phyloP scores from a whole-genome alignment of 352 stramenopile species.

The Phytophthora ohioensis region DNA sequence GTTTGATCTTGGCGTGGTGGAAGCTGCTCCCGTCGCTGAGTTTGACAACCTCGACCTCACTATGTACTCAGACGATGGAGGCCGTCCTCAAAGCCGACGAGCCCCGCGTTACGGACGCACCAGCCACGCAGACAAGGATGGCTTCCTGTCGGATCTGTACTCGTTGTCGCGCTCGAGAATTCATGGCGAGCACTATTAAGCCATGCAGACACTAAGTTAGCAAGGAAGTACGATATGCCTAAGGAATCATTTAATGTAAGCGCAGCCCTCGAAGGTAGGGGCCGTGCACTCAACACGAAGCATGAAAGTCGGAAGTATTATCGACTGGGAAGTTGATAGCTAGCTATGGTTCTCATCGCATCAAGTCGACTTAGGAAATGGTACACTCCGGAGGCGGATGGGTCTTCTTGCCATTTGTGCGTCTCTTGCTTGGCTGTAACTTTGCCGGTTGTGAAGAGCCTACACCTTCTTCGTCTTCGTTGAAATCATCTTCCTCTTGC shows the following conservation, averaged over 20 bases:
- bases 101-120: slow-evolving; percentile 42
- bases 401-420: slow-evolving; percentile 78
- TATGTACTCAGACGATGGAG: slow-evolving; percentile 38
- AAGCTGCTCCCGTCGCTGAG: slow-evolving; percentile 28
- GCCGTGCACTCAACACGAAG: slow-evolving; percentile 32
- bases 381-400: slow-evolving; percentile 43
- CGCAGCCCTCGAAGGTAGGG: slow-evolving; percentile 34
- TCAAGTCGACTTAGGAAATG: slow-evolving; percentile 35
- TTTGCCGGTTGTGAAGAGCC: slow-evolving; percentile 17
- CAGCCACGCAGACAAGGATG: slow-evolving; percentile 50
- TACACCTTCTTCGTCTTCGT: slow-evolving; percentile 21
- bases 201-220: slow-evolving; percentile 26
- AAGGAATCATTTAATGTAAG: slow-evolving; percentile 42
- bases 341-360: background rate
- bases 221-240: slow-evolving; percentile 35
- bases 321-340: background rate
- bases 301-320: slow-evolving; percentile 25
- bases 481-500: slow-evolving; percentile 20
- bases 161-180: slow-evolving; percentile 45
- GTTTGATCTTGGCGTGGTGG: slow-evolving; percentile 46
- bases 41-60: slow-evolving; percentile 36
- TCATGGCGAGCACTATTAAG: slow-evolving; percentile 41
- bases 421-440: slow-evolving; percentile 54
- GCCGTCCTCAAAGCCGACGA: slow-evolving; percentile 25
- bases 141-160: slow-evolving; percentile 55